A percentile compares a stretch with the other conserved stretches of the same genome.
Conservation (phyloP, 2,329 filamentous ascomycete species). For the Pestalotiopsis fici region DNA sequence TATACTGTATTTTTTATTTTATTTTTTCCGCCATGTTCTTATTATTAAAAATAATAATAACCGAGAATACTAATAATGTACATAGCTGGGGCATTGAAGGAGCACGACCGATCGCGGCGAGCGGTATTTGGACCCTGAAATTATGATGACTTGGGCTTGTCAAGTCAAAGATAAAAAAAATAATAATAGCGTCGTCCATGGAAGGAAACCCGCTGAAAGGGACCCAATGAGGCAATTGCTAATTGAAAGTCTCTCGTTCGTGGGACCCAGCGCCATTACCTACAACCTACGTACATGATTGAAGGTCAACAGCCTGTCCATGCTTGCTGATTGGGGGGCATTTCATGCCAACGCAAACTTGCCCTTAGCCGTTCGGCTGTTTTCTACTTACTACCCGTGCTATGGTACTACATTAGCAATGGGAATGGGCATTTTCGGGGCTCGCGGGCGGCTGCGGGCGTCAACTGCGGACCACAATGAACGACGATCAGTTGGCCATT, state of each 20-base stretch:
- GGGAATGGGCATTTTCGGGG: background rate
- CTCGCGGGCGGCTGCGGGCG: background rate
- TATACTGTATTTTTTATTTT: background rate
- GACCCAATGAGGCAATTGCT: background rate
- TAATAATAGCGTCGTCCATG: background rate
- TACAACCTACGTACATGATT: background rate
- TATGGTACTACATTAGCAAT: background rate
- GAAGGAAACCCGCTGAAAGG: background rate
- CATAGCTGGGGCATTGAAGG: background rate
- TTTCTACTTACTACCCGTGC: too few species aligned
- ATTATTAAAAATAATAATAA: background rate
- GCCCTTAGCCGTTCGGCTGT: background rate
- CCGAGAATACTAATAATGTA: background rate
- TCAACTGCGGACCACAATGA: background rate
- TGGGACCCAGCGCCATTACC: background rate
- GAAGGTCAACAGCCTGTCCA: background rate
- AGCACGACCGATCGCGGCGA: background rate
- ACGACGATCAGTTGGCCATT: background rate
- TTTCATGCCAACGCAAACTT: background rate
- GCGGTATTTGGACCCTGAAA: constrained; percentile 2
- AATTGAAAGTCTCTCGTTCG: background rate
- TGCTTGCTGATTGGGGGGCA: background rate
- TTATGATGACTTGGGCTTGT: background rate
- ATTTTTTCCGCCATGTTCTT: background rate
- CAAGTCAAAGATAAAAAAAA: background rate